Evolutionary conservation across 2,329 filamentous ascomycete genomes (phyloP).

Genomic region (Teratosphaeria gauchensis): DNA sequence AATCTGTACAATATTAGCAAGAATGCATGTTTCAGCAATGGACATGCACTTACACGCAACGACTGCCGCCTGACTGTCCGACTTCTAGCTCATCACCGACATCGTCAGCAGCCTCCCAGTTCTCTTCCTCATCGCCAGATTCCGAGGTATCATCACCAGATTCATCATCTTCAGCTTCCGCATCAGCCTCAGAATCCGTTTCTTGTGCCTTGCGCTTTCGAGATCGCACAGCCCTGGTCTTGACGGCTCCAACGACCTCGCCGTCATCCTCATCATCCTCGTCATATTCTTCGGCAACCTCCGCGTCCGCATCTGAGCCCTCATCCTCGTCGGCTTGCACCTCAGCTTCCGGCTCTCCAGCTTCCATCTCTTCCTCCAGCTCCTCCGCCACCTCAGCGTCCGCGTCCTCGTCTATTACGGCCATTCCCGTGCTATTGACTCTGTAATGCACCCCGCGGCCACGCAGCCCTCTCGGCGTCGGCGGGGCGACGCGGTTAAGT

Average conservation of each 20-base stretch:
- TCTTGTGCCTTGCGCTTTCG: slow-evolving; percentile 29
- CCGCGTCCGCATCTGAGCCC: slow-evolving; percentile 40
- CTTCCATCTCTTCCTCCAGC: slow-evolving; percentile 16
- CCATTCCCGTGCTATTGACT: slow-evolving; percentile 11
- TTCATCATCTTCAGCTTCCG: slow-evolving; percentile 25
- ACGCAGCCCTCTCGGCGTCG: slow-evolving; percentile 24
- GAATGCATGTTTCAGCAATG: neutral
- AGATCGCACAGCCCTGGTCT: slow-evolving; percentile 22
- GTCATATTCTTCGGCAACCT: slow-evolving; percentile 40
- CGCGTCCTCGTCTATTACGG: slow-evolving; percentile 14
- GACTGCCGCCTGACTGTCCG: slow-evolving; percentile 43
- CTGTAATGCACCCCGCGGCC: slow-evolving; percentile 25
- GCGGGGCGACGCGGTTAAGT: slow-evolving; percentile 19
- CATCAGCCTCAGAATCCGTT: slow-evolving; percentile 26
- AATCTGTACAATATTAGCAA: slow-evolving; percentile 49
- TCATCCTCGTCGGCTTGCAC: slow-evolving; percentile 18
- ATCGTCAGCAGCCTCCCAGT: slow-evolving; percentile 44
- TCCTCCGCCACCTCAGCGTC: slow-evolving; percentile 21
- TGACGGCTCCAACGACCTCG: slow-evolving; percentile 31
- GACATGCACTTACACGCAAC: slow-evolving; percentile 51
- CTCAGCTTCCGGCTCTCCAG: slow-evolving; percentile 20
- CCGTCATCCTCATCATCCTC: slow-evolving; percentile 38
- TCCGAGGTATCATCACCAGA: slow-evolving; percentile 36
- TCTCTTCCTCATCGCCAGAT: slow-evolving; percentile 39
- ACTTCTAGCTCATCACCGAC: slow-evolving; percentile 46